Evolutionary conservation across 1,139 yeast species (phyloP).

Genomic region (Nadsonia commutata): DNA sequence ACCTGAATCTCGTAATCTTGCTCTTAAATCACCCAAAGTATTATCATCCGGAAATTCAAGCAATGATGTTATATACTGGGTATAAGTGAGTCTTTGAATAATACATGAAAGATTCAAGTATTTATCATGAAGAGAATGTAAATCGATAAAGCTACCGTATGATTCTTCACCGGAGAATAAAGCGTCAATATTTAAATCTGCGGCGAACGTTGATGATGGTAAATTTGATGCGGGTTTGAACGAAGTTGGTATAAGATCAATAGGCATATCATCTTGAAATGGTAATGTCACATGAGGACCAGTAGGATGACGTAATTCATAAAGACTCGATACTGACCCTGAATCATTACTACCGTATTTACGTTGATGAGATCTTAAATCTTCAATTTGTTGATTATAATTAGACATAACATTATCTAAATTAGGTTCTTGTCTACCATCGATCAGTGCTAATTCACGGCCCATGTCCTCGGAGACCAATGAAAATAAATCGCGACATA

Average conservation of each 20-base stretch:
- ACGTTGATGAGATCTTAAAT: conserved; percentile 2
- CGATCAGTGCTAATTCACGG: conserved; percentile 7
- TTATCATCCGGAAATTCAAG: conserved; percentile 26
- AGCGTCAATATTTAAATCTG: conserved; percentile 32
- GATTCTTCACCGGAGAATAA: conserved; percentile 46
- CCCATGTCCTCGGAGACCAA: conserved; percentile 4
- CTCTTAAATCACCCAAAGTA: conserved; percentile 9
- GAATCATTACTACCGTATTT: too few relatives aligned
- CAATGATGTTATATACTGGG: conserved; percentile 37
- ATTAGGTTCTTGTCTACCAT: conserved; percentile 7
- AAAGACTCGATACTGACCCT: too few relatives aligned
- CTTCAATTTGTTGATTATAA: conserved; percentile 4
- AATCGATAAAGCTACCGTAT: conserved; percentile 52
- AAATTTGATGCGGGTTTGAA: not conserved
- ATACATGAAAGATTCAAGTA: conserved; percentile 33
- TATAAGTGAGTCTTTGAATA: conserved; percentile 26
- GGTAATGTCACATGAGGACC: too few relatives aligned
- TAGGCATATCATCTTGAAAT: too few relatives aligned
- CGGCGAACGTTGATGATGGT: conserved; percentile 26
- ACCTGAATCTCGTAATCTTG: conserved; percentile 17
- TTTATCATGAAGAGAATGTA: conserved; percentile 33
- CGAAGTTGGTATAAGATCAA: too few relatives aligned
- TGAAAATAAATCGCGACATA: conserved; percentile 22
- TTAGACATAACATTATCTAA: conserved; percentile 4
- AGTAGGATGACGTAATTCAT: too few relatives aligned